Conservation (phyloP, 2,329 filamentous ascomycete genomes). For the Penicillium hordei region DNA sequence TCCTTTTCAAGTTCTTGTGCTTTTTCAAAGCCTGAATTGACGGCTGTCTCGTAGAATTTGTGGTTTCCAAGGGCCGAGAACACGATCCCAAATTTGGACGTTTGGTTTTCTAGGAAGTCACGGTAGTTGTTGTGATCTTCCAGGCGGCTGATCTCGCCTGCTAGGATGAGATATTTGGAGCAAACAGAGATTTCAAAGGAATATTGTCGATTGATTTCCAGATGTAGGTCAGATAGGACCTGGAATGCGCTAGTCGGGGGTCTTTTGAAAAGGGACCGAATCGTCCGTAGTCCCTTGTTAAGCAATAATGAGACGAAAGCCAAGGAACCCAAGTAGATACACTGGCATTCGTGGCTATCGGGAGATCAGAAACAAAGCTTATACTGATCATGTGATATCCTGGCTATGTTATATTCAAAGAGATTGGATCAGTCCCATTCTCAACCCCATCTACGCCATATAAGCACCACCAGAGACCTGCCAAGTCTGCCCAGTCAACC, state of each 20-base stretch:
- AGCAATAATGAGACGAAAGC: too few species aligned
- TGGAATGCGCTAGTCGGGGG: constrained; percentile 19
- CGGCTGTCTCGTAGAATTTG: constrained; percentile 30
- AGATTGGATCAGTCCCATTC: not conserved
- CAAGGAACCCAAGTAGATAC: not conserved
- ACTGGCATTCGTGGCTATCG: not conserved
- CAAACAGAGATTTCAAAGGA: constrained; percentile 21
- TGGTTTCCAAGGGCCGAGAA: constrained; percentile 32
- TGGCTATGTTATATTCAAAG: not conserved
- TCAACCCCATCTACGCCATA: constrained; percentile 14
- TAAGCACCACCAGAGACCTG: constrained; percentile 24
- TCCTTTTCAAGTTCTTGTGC: constrained; percentile 32
- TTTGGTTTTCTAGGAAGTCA: constrained; percentile 26
- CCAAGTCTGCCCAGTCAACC: constrained; percentile 28
- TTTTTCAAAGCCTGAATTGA: constrained; percentile 21
- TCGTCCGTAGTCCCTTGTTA: not conserved
- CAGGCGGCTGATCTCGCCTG: constrained; percentile 28
- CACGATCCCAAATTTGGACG: constrained; percentile 19
- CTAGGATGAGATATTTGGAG: constrained; percentile 25
- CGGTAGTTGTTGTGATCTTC: constrained; percentile 28
- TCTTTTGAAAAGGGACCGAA: not conserved
- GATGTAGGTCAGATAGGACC: constrained; percentile 30
- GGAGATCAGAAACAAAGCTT: not conserved
- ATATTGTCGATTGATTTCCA: constrained; percentile 30
- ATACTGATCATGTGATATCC: not conserved